Base-by-base conservation (phyloP, 129 eudicot genomes). In the Chrysanthemum seticuspe region DNA sequence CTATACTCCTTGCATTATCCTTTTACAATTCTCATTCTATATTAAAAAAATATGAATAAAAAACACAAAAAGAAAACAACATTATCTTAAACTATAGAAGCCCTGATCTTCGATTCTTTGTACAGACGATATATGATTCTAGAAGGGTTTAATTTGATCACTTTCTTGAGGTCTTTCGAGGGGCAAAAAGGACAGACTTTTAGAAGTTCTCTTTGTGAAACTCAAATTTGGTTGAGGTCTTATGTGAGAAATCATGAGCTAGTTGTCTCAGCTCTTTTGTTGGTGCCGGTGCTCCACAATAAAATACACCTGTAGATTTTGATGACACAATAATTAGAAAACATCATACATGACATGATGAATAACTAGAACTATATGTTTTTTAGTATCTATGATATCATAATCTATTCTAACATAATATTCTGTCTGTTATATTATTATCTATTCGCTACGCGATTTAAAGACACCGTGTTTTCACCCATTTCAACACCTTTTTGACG, bases 131-230 rank as follows among this genome's bases (percentile, higher is more conserved):
- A 49, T 80, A 58, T 53, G 72, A 13, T 71, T 79, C 87, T 79
- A 76, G 87, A 83, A 78, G 83, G 71, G 64, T 65, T 61, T 51
- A 72, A 25, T 45, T 67, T 58, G 53, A 31, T 31, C 36, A 5
- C 51, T 49, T 19, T 14, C 60, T 67, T 45, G 47, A 40, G 47
- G 47, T 57, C 11, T 52, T 53, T 54, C 54, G 51, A 13, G 36
- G 65, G 52, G 59, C n/a, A 66, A 54, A 75, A 4, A 40, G 13
- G 62, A 13, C 3, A 34, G 67, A 68, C 21, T 13, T 48, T 85
- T 75, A 90, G 64, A 91, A 92, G 68, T 89, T 93, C 70, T 93
- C 98, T 71, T 93, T 93, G 79, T 93, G 98, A 73, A 93, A 93
- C 47, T 85, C 98, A 73, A 93, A 93, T 50, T 86, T 89, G 70